These are phyloP conservation scores for Talinum fruticosum DNA, from an alignment of 148 eudicot genomes.

Conservation along the genomic window DNA sequence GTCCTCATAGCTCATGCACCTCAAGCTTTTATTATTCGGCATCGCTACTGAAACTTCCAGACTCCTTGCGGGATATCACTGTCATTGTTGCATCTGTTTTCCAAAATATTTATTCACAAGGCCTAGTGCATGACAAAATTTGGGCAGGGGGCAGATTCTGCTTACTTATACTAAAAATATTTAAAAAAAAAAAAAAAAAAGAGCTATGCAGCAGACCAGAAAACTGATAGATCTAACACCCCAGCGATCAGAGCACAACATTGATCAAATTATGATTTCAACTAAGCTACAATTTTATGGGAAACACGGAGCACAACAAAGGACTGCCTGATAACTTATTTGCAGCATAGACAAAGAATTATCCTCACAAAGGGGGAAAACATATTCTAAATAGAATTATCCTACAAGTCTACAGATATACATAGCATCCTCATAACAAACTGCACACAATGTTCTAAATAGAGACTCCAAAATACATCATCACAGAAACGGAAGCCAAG, in stretches of 20 bases:
- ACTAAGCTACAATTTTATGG: not conserved
- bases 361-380: no score
- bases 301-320: no score
- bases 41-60: constrained; percentile 18
- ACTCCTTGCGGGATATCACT: constrained; percentile 28
- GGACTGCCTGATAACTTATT: no score
- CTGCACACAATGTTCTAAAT: not conserved
- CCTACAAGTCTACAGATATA: not conserved
- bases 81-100: constrained; percentile 33
- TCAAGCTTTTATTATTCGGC: constrained; percentile 32
- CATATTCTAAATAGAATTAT: no score
- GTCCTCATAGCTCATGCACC: constrained; percentile 38
- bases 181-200: no score
- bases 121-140: not conserved
- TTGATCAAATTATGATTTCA: not conserved
- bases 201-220: not conserved
- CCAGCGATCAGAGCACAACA: not conserved
- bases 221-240: not conserved
- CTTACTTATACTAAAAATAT: not conserved
- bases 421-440: not conserved
- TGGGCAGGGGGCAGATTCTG: no score
- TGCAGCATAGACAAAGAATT: no score
- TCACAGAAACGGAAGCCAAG: not conserved
- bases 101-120: not conserved
- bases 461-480: not conserved